Base-by-base conservation (phyloP, 371 early-diverging fungal species). In the Mortierella sp. region DNA sequence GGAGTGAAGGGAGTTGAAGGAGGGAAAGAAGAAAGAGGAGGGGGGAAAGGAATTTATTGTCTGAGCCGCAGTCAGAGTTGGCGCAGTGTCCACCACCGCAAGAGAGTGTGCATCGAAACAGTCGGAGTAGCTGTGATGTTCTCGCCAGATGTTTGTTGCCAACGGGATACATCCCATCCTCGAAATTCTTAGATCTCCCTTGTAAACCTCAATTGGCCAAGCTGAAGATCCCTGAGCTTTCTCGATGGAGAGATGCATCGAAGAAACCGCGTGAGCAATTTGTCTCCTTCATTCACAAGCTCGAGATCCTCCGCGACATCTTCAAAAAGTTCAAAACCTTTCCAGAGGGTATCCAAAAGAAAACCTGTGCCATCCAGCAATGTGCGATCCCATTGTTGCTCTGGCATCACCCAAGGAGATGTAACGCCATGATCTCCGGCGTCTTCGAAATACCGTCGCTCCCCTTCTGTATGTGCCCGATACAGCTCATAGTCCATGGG, bases 121-220 rank as follows among this genome's bases (percentile, higher is more conserved):
- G 4, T 34, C 10, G 7, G 34, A 34, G 7, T 7, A 10, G 7
- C 34, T 10, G 10, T 10, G 10, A 34, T 7, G 34, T 10, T 10
- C 34, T 7, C 34, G n/a, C n/a, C n/a, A n/a, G n/a, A n/a, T n/a
- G n/a, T n/a, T n/a, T n/a, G n/a, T n/a, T n/a, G n/a, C n/a, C n/a
- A n/a, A n/a, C n/a, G n/a, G n/a, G n/a, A n/a, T n/a, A n/a, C n/a
- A n/a, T n/a, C n/a, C n/a, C n/a, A n/a, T n/a, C n/a, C n/a, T n/a
- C n/a, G n/a, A n/a, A n/a, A n/a, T n/a, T n/a, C 4, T n/a, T n/a
- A n/a, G n/a, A n/a, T n/a, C n/a, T n/a, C n/a, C n/a, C n/a, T n/a
- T n/a, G n/a, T n/a, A n/a, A n/a, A n/a, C n/a, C n/a, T n/a, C n/a
- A 61, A 45, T 14, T 53, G 52, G 31, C 53, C 61, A 3, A 61